Evolutionary conservation across 495 filamentous ascomycete genomes (phyloP).

Genomic region (Tetracladium marchalianum): DNA sequence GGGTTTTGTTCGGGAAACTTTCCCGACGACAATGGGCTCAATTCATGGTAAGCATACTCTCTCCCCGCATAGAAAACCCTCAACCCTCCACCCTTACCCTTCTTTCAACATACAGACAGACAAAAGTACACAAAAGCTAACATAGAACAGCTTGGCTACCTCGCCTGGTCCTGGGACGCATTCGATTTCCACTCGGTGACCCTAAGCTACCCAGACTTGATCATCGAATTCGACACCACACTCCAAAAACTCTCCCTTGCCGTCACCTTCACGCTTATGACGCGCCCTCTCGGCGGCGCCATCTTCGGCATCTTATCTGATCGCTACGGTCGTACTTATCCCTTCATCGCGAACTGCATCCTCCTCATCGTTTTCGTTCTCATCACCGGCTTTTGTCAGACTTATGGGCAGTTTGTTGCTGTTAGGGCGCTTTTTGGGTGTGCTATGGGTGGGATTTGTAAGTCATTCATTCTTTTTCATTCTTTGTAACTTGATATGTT

Average conservation of each 20-base stretch:
- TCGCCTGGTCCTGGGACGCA: conserved; percentile 48
- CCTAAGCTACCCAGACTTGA: conserved; percentile 57
- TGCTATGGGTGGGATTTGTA: conserved; percentile 72
- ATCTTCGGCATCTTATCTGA: conserved; percentile 65
- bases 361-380: conserved; percentile 54
- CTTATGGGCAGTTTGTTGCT: conserved; percentile 58
- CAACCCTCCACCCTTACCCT: no score
- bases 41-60: no score
- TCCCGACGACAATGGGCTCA: no score
- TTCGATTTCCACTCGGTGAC: conserved; percentile 72
- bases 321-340: conserved; percentile 69
- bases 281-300: conserved; percentile 59
- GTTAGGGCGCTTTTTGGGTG: conserved; percentile 68
- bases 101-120: no score
- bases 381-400: conserved; percentile 58
- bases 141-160: conserved; percentile 36
- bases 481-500: no score
- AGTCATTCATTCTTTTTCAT: no score
- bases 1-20: no score
- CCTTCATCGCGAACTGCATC: conserved; percentile 65
- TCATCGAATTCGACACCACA: conserved; percentile 47
- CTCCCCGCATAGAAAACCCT: no score
- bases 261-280: conserved; percentile 62
- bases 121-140: no score
- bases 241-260: conserved; percentile 59